Base-by-base conservation (phyloP, 805 yeast genomes). In the Priceomyces carsonii region DNA sequence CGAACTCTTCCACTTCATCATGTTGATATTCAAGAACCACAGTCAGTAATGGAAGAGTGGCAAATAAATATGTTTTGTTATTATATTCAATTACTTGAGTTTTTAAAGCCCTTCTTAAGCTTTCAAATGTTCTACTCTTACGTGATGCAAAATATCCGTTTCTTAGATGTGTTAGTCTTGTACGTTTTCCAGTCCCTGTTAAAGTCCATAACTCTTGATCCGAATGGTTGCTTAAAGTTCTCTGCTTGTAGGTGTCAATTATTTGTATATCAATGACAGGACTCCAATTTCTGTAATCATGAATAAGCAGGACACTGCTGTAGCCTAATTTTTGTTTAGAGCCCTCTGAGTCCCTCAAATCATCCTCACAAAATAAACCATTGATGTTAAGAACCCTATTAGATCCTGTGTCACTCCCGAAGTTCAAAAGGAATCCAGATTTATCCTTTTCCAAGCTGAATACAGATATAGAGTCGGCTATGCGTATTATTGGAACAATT, bases 281-380 rank as follows among this genome's bases (percentile, higher is more conserved):
- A 0, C 77, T 61, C 79, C 80, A 74, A 41, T 66, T 71, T 23
- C 57, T 59, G 48, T 60, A 66, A 35, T 57, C 66, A 2, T 48
- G 47, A 2, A 58, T 21, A 5, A 62, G 33, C 18, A 42, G 43
- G 5, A 57, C 60, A 18, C 36, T 44, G 16, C 57, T 57, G 29
- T 50, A 60, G 1, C 46, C 40, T 6, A 43, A 33, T 35, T 38
- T 29, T 19, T 16, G 37, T 4, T 10, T 16, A 5, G 14, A n/a
- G 14, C 29, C 29, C 12, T 8, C 31, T n/a, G n/a, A n/a, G n/a
- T n/a, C n/a, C 9, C 33, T 32, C 3, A 26, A 5, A 8, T 32
- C 31, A 7, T 43, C 49, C 13, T 44, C 40, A 6, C 50, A 32
- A 22, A 52, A 47, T 8, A 66, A 38, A 3, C 51, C 51, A 1